Percentiles rank a stretch among this genome's conserved stretches.
These are phyloP conservation scores for Arthrobotrys iridis DNA, from an alignment of 2,329 filamentous ascomycete genomes.

Conservation along the genomic window DNA sequence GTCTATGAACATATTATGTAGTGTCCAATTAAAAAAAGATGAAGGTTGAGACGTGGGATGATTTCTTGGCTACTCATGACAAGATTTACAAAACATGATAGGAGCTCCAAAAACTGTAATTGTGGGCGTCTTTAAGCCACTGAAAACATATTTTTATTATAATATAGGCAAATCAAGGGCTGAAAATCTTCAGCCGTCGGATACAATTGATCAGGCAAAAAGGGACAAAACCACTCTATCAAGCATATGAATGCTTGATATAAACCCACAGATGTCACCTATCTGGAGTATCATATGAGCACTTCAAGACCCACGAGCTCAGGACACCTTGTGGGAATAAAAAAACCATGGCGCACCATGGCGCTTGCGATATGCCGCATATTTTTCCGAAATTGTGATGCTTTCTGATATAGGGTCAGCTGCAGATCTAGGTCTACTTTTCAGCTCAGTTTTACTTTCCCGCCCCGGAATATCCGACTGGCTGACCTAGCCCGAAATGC, in stretches of 20 bases:
- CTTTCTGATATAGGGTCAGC: too few species aligned
- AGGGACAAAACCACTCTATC: background rate
- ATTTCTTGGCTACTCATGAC: constrained; percentile 10
- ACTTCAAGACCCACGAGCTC: background rate
- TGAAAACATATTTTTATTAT: constrained; percentile 4
- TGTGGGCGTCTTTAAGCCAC: constrained; percentile 1
- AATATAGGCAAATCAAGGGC: constrained; percentile 6
- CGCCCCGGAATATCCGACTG: background rate
- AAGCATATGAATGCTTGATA: background rate
- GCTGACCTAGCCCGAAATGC: background rate
- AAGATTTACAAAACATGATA: constrained; percentile 15
- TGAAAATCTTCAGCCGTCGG: constrained; percentile 16
- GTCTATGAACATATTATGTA: background rate
- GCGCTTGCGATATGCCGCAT: background rate
- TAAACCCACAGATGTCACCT: background rate
- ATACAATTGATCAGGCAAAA: constrained; percentile 3
- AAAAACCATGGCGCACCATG: background rate
- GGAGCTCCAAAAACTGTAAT: background rate
- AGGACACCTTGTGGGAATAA: background rate
- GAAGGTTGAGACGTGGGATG: background rate
- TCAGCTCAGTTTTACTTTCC: too few species aligned
- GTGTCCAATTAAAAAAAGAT: background rate
- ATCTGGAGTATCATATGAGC: too few species aligned
- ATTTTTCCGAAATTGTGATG: background rate
- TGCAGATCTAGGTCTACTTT: too few species aligned